Evolutionary conservation across 768 basidiomycete genomes (phyloP), one percentile per base, ranked within the genome.

Genomic region (Auricularia heimuer): DNA sequence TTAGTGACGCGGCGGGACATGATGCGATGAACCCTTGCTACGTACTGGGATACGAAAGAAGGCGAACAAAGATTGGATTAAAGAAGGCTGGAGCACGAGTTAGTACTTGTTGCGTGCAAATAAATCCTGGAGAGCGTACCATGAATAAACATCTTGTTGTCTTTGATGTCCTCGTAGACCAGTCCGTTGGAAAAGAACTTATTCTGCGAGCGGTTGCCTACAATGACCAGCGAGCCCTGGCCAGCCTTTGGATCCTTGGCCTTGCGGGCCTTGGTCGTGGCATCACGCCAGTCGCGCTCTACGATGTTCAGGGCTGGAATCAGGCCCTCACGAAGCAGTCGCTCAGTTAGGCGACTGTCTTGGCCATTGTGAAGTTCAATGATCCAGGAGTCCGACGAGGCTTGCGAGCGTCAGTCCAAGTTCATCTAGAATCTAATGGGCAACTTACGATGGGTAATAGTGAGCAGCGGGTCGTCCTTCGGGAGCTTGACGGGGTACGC

Each of bases 121-220:
- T 58, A 63, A 34, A n/a, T 21, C 29, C 35, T 16, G 16, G 54
- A 58, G 37, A 21, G n/a, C 63, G 34, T 69, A 89, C 90, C 68
- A n/a, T 81, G 79, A 73, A 90, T 86, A 77, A 89, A 92, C 66
- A 79, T 80, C 10, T 81, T 79, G 67, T 90, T 80, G 36, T 76
- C 73, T 36, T 77, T 71, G 6, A 82, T 76, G 45, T 77, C 82
- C 3, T 77, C 79, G 67, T 83, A 87, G 71, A 89, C 85, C 67
- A 93, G 82, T 1, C 88, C 91, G 68, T 92, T 93, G 75, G 88
- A 90, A 75, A 94, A 94, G 79, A 92, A 94, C 74, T 92, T 94
- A 74, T 92, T 85, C 73, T 94, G 91, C 66, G 81, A 79, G 67
- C 79, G 80, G 66, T 83, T 84, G 3, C 92, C 91, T 6, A 89